Percentiles rank a stretch among this genome's conserved stretches.
These are phyloP conservation scores for Paramecium primaurelia DNA, from an alignment of 73 alveolate species.

Conservation along the genomic window DNA sequence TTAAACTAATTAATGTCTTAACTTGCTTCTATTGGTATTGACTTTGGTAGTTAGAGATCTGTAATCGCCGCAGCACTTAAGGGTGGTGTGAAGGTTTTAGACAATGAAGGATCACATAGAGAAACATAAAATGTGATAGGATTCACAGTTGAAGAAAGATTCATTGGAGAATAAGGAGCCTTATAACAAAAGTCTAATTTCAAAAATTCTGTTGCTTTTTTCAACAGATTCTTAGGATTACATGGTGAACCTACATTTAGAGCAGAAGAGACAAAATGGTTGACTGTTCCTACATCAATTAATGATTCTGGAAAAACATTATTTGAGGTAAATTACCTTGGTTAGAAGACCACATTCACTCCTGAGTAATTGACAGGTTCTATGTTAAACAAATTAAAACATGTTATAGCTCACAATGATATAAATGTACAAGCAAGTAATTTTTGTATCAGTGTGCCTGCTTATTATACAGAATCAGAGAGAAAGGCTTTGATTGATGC, in stretches of 20 bases:
- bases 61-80: conserved; percentile 81
- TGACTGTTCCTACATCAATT: conserved; percentile 62
- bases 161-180: conserved; percentile 80
- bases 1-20: conserved; percentile 32
- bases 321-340: conserved; percentile 70
- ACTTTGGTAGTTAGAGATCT: conserved; percentile 79
- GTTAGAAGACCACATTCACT: conserved; percentile 63
- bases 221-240: conserved; percentile 76
- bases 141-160: conserved; percentile 74
- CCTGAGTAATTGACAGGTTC: conserved; percentile 87
- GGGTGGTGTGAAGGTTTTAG: conserved; percentile 83
- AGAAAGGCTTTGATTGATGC: conserved; percentile 96
- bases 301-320: conserved; percentile 66
- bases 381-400: conserved; percentile 70
- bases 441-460: conserved; percentile 73
- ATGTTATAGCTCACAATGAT: conserved; percentile 61
- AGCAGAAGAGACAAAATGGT: conserved; percentile 78
- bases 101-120: conserved; percentile 78
- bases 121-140: conserved; percentile 79
- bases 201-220: conserved; percentile 72
- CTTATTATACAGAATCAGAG: conserved; percentile 88
- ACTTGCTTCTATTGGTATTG: conserved; percentile 80
- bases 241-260: conserved; percentile 69
- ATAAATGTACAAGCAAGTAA: conserved; percentile 68
- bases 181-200: conserved; percentile 66